These are phyloP conservation scores for Furcasterigmium furcatum DNA, from an alignment of 2,329 filamentous ascomycete species.

Conservation along the genomic window DNA sequence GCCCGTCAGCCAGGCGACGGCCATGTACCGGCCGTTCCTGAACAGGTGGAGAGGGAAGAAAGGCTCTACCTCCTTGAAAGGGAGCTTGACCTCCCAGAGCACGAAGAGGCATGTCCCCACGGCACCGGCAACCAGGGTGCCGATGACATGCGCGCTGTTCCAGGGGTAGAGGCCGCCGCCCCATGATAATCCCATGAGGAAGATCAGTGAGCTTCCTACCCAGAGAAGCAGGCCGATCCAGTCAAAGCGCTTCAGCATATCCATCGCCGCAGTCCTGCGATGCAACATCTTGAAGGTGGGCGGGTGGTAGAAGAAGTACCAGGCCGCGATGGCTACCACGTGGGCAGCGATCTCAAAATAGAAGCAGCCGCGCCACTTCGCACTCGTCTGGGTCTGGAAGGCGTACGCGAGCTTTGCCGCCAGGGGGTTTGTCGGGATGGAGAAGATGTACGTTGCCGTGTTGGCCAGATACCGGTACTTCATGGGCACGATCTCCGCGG, in stretches of 20 bases:
- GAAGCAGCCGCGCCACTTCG: not conserved
- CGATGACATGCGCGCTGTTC: constrained; percentile 51
- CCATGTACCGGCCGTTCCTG: no score
- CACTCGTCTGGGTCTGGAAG: not conserved
- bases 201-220: no score
- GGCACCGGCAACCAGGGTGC: constrained; percentile 52
- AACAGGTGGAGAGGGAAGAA: constrained; percentile 32
- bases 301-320: no score
- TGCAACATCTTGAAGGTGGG: no score
- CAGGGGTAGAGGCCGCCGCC: constrained; percentile 57
- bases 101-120: no score
- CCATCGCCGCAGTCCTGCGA: no score
- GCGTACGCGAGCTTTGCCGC: not conserved
- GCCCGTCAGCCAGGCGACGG: no score
- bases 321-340: no score
- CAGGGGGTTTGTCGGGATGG: not conserved
- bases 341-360: no score
- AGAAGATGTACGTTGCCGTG: not conserved
- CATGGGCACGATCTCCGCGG: not conserved
- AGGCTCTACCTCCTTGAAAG: constrained; percentile 24
- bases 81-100: no score
- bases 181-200: constrained; percentile 53
- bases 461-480: not conserved
- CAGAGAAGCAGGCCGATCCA: no score
- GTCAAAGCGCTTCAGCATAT: no score